Conservation (phyloP, 2,329 filamentous ascomycete species). For the Ascochyta koolunga region DNA sequence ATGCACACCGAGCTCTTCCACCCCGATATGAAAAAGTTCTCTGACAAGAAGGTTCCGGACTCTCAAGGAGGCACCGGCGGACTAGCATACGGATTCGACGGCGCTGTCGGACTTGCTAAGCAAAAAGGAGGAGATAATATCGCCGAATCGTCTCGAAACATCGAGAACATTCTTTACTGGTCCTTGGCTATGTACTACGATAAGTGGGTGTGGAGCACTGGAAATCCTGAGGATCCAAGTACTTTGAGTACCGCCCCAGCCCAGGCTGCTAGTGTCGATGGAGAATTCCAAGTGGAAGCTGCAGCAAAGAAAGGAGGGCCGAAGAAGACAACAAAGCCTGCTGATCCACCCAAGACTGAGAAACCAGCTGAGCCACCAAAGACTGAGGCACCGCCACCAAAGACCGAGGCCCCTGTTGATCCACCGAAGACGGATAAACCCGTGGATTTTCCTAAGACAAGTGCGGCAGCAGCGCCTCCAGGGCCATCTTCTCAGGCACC, state of each 20-base stretch:
- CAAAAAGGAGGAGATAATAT: slow-evolving; percentile 13
- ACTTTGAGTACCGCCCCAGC: background rate
- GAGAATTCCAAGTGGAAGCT: slow-evolving; percentile 1
- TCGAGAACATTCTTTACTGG: slow-evolving; percentile 20
- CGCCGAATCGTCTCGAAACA: slow-evolving; percentile 9
- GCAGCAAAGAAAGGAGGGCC: slow-evolving; percentile 3
- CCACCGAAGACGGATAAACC: slow-evolving; percentile 7
- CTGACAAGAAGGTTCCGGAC: slow-evolving; percentile 9
- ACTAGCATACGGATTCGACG: slow-evolving; percentile 6
- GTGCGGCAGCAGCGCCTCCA: background rate
- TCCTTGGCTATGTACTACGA: slow-evolving; percentile 16
- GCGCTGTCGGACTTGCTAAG: slow-evolving; percentile 11
- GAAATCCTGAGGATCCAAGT: slow-evolving; percentile 8
- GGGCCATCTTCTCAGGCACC: background rate
- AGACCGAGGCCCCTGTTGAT: background rate
- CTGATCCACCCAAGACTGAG: slow-evolving; percentile 5
- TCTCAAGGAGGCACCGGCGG: slow-evolving; percentile 2
- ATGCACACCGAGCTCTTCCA: slow-evolving; percentile 17
- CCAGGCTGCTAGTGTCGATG: background rate
- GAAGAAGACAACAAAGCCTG: slow-evolving; percentile 3
- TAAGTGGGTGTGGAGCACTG: slow-evolving; percentile 18
- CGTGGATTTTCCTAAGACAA: slow-evolving; percentile 6
- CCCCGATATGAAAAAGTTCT: slow-evolving; percentile 3
- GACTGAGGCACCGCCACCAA: background rate
- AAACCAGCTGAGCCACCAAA: background rate